A percentile compares a stretch with the other conserved stretches of the same genome.
These are phyloP conservation scores for Galerina marginata DNA, from an alignment of 768 basidiomycete genomes.

Conservation along the genomic window DNA sequence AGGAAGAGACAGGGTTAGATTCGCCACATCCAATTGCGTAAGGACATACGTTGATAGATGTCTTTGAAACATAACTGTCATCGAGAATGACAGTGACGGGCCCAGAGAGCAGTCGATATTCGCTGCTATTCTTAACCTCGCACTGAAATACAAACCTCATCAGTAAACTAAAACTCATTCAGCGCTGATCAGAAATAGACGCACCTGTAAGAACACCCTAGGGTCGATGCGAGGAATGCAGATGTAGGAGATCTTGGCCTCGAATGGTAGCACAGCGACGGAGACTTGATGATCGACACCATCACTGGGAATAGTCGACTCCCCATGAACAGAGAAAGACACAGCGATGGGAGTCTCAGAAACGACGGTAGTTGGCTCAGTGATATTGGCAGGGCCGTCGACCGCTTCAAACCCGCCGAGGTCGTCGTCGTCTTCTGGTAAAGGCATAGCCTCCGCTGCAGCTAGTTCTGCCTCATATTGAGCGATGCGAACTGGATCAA, in stretches of 20 bases:
- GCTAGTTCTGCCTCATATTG: conserved; percentile 1
- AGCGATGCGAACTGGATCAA: neutral
- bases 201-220: conserved; percentile 55
- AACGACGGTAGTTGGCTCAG: conserved; percentile 48
- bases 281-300: conserved; percentile 59
- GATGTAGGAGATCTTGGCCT: conserved; percentile 50
- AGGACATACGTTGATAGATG: conserved; percentile 45
- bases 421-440: conserved; percentile 24
- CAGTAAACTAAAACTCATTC: neutral
- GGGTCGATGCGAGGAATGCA: conserved; percentile 55
- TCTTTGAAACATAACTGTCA: conserved; percentile 61
- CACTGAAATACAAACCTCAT: conserved; percentile 35
- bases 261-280: conserved; percentile 53
- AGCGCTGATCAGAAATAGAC: conserved; percentile 11
- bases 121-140: conserved; percentile 60
- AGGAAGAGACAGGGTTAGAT: neutral
- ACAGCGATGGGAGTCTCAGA: conserved; percentile 58
- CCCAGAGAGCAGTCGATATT: conserved; percentile 60
- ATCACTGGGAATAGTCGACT: conserved; percentile 58
- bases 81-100: conserved; percentile 60
- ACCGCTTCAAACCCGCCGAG: conserved; percentile 34
- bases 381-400: conserved; percentile 22
- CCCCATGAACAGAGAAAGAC: conserved; percentile 55
- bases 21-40: neutral
- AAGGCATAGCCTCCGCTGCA: neutral